A percentile compares a stretch with the other conserved stretches of the same genome.
Conservation (phyloP, 352 stramenopile genomes). For the Phytophthora parvispora region DNA sequence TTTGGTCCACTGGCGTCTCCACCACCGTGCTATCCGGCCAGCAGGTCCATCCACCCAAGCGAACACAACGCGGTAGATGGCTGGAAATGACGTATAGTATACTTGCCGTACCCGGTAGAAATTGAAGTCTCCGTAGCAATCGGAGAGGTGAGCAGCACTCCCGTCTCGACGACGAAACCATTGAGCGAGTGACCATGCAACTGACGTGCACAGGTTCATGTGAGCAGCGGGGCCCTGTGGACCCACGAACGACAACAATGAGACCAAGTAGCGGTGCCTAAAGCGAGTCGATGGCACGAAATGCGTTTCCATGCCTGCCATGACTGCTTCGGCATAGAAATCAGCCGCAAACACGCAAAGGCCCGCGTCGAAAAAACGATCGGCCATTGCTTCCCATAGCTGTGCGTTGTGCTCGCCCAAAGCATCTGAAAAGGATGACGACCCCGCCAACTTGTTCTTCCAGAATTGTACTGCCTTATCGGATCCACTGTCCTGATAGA, state of each 20-base stretch:
- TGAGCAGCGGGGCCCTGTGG: constrained; percentile 15
- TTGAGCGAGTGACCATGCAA: constrained; percentile 46
- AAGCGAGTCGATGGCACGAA: constrained; percentile 23
- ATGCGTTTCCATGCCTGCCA: background rate
- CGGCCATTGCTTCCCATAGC: constrained; percentile 26
- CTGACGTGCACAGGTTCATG: constrained; percentile 16
- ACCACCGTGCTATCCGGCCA: constrained; percentile 42
- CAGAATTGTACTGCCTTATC: constrained; percentile 36
- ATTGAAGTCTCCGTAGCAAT: constrained; percentile 27
- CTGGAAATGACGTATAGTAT: constrained; percentile 38
- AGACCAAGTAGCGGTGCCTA: constrained; percentile 33
- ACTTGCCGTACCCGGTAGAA: constrained; percentile 48
- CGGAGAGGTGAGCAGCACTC: background rate
- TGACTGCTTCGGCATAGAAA: constrained; percentile 31
- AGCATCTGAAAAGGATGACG: background rate
- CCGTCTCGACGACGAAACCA: constrained; percentile 11
- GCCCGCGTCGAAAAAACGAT: constrained; percentile 37
- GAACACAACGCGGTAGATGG: constrained; percentile 49
- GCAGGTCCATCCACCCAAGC: constrained; percentile 45
- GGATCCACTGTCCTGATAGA: constrained; percentile 45
- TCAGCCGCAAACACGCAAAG: constrained; percentile 53
- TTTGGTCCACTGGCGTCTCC: constrained; percentile 20
- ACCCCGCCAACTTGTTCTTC: constrained; percentile 43
- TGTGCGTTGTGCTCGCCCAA: background rate
- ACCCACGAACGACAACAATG: constrained; percentile 35